phyloP scores from a whole-genome alignment of 2,329 filamentous ascomycete species.

The Juglanconis oblonga region DNA sequence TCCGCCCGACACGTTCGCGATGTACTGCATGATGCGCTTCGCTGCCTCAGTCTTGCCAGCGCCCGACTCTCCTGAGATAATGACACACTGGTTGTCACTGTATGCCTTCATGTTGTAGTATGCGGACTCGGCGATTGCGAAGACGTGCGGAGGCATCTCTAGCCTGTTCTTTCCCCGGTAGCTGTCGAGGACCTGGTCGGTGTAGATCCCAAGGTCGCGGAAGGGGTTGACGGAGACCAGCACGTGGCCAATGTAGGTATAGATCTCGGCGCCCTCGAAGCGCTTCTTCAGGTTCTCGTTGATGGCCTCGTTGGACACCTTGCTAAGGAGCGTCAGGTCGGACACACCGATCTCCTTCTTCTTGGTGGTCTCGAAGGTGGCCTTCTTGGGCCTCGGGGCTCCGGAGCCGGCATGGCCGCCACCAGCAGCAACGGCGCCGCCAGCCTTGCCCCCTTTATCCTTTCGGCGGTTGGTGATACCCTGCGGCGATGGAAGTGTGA shows the following conservation, averaged over 20 bases:
- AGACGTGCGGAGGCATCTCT: constrained; percentile 93
- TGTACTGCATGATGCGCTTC: constrained; percentile 99
- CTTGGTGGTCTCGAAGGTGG: constrained; percentile 91
- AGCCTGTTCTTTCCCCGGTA: constrained; percentile 97
- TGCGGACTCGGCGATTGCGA: constrained; percentile 89
- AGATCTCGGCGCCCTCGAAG: constrained; percentile 96
- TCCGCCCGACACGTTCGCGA: constrained; percentile 91
- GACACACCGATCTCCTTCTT: constrained; percentile 99
- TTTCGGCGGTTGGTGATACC: constrained; percentile 49
- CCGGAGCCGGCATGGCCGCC: constrained; percentile 38
- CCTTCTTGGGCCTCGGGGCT: constrained; percentile 79
- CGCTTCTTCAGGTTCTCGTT: constrained; percentile 99
- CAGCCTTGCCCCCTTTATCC: constrained; percentile 43
- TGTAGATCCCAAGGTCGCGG: constrained; percentile 96
- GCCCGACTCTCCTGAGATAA: constrained; percentile 97
- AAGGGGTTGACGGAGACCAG: constrained; percentile 99
- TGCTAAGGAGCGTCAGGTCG: constrained; percentile 94
- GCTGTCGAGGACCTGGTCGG: constrained; percentile 85
- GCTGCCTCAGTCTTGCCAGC: constrained; percentile 98
- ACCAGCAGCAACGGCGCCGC: constrained; percentile 38
- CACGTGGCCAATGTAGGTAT: constrained; percentile 99
- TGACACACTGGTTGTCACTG: constrained; percentile 98
- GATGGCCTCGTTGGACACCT: constrained; percentile 98
- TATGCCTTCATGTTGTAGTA: constrained; percentile 99
- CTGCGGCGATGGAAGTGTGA: constrained; percentile 26